These are phyloP conservation scores for Echria macrotheca DNA, from an alignment of 495 filamentous ascomycete species.

Conservation along the genomic window DNA sequence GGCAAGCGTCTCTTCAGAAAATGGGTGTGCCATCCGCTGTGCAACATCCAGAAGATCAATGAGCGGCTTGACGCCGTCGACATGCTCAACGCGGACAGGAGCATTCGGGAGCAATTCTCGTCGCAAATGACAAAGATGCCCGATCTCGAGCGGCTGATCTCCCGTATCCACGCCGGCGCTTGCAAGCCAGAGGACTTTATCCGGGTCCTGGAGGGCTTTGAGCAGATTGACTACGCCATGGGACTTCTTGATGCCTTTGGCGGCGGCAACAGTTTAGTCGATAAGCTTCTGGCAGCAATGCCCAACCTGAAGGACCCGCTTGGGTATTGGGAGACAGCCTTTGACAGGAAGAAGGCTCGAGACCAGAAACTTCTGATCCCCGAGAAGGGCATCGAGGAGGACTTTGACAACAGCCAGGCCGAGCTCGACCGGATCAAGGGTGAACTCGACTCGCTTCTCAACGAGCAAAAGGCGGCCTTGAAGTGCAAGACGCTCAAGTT, in stretches of 20 bases:
- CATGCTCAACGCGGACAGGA: slow-evolving; percentile 75
- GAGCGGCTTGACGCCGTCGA: slow-evolving; percentile 95
- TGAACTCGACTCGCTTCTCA: slow-evolving; percentile 66
- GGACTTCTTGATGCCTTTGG: slow-evolving; percentile 65
- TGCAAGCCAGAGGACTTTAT: slow-evolving; percentile 90
- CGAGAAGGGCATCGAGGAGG: slow-evolving; percentile 80
- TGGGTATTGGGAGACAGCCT: slow-evolving; percentile 84
- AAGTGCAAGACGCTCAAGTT: slow-evolving; percentile 66
- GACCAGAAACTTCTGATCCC: slow-evolving; percentile 72
- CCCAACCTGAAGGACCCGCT: slow-evolving; percentile 72
- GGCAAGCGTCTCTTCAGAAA: slow-evolving; percentile 95
- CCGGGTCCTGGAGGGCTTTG: slow-evolving; percentile 91
- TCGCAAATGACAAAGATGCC: slow-evolving; percentile 84
- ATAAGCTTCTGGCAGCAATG: slow-evolving; percentile 76
- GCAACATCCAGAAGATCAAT: slow-evolving; percentile 81
- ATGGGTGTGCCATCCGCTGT: slow-evolving; percentile 95
- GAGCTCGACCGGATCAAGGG: slow-evolving; percentile 64
- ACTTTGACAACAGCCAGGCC: slow-evolving; percentile 86
- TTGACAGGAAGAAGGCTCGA: slow-evolving; percentile 76
- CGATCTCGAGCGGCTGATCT: slow-evolving; percentile 90
- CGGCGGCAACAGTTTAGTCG: slow-evolving; percentile 72
- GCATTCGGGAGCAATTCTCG: slow-evolving; percentile 74
- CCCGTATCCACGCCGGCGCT: slow-evolving; percentile 83
- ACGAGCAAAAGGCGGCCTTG: slow-evolving; percentile 62
- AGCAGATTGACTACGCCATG: slow-evolving; percentile 92